These are phyloP conservation scores for Chiua virens DNA, from an alignment of 768 basidiomycete genomes.

Conservation along the genomic window DNA sequence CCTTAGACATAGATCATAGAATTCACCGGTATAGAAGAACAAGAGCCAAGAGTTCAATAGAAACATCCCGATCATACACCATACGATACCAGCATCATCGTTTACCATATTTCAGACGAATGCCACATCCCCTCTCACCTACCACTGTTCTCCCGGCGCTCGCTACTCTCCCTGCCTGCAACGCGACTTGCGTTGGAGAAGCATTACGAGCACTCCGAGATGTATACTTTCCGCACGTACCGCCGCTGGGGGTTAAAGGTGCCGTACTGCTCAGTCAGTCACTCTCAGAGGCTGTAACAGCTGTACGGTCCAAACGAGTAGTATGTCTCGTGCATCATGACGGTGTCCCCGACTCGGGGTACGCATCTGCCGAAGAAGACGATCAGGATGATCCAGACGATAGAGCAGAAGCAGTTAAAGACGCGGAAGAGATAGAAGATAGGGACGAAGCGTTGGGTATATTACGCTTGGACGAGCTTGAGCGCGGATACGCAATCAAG, in stretches of 20 bases:
- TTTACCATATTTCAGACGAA: conserved; percentile 1
- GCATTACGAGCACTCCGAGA: conserved; percentile 45
- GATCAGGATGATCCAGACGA: conserved; percentile 36
- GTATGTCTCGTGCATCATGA: conserved; percentile 36
- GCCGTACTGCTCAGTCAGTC: conserved; percentile 21
- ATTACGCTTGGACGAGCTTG: conserved; percentile 62
- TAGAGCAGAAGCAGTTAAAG: conserved; percentile 10
- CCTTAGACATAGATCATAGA: too few relatives aligned
- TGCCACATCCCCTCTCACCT: conserved; percentile 34
- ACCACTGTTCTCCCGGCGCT: conserved; percentile 60
- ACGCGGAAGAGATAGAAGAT: neutral
- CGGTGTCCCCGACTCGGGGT: conserved; percentile 69
- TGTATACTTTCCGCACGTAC: conserved; percentile 50
- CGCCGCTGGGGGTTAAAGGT: conserved; percentile 5
- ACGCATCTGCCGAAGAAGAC: conserved; percentile 71
- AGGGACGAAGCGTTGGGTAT: conserved; percentile 37
- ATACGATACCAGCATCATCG: conserved; percentile 6
- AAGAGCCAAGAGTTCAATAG: conserved; percentile 1
- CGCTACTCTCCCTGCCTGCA: conserved; percentile 36
- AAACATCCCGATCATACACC: neutral
- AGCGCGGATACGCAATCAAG: conserved; percentile 64
- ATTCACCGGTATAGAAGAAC: conserved; percentile 12
- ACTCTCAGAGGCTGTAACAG: conserved; percentile 11
- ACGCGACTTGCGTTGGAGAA: conserved; percentile 37
- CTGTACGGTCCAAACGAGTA: conserved; percentile 27